Base-by-base conservation (phyloP, 805 yeast species). In the Zygosaccharomyces bailii region DNA sequence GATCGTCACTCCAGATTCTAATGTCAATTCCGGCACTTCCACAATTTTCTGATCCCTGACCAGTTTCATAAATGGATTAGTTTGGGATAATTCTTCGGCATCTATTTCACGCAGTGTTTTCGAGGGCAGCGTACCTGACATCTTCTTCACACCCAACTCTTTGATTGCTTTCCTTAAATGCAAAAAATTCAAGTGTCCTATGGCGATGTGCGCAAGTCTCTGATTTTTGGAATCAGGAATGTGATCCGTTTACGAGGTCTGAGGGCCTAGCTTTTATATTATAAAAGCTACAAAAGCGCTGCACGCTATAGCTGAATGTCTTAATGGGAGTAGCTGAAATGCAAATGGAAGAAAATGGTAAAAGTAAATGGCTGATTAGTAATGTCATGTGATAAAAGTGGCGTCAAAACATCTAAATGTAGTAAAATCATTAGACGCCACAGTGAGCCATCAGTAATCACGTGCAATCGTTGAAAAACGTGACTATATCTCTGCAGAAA, bases 1-100 rank as follows among this genome's bases (percentile, higher is more conserved):
- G 9, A 91, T 67, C 6, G 50, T 52, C 48, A 86, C 89, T 4
- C 96, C 96, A 42, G 93, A 84, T 60, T 93, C 99, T 18, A 93
- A 72, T 24, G 72, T 71, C 55, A 80, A 78, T 48, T 75, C 72
- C 0, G 96, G 96, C 5, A 93, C 72, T 46, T 84, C 82, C 9
- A 85, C 86, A 13, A 87, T 80, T 23, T 79, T 76, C 66, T 93
- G 99, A 35, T 80, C 84, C 17, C 77, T 71, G 8, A 93, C 95
- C 43, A 90, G 68, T 14, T 71, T 71, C 2, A 83, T 74, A 54
- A 78, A 87, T 13, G 86, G 84, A 59, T 93, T 93, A 1, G 47
- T 47, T 8, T 43, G 43, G 13, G 48, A 44, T 10, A 61, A 29
- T 30, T 57, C 56, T 14, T 52, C 51, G 1, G 54, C 45, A 39